Evolutionary conservation across 148 eudicot species (phyloP).

Genomic region (Persicaria maculosa): DNA sequence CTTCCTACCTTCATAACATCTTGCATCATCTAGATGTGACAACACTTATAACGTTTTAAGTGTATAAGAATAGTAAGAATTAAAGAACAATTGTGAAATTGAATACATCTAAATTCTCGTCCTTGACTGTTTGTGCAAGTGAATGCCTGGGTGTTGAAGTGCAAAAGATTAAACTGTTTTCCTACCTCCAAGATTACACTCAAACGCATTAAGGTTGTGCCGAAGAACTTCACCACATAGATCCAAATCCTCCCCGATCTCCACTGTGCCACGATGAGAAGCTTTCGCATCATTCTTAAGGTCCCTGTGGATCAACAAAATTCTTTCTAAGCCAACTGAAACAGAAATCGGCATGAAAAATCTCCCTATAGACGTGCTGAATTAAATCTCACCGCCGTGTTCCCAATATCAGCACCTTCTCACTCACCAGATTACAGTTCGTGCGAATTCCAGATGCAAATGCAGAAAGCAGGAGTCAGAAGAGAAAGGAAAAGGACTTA

Average conservation of each 20-base stretch:
- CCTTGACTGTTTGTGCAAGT: neutral
- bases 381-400: neutral
- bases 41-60: neutral
- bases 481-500: conserved; percentile 24
- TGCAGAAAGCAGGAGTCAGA: conserved; percentile 6
- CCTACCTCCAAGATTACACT: conserved; percentile 60
- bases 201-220: conserved; percentile 53
- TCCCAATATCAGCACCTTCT: neutral
- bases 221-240: conserved; percentile 71
- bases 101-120: neutral
- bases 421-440: neutral
- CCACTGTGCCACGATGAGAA: conserved; percentile 25
- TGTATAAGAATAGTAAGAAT: neutral
- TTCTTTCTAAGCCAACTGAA: neutral
- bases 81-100: neutral
- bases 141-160: neutral
- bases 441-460: neutral
- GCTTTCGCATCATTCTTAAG: conserved; percentile 40
- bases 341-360: neutral
- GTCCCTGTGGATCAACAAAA: conserved; percentile 35
- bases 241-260: conserved; percentile 36
- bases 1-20: neutral
- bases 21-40: neutral
- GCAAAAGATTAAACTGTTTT: conserved; percentile 5
- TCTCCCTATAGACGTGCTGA: neutral